A percentile compares a stretch with the other conserved stretches of the same genome.
phyloP scores from a whole-genome alignment of 108 stramenopile genomes.

The Skeletonema costatum region DNA sequence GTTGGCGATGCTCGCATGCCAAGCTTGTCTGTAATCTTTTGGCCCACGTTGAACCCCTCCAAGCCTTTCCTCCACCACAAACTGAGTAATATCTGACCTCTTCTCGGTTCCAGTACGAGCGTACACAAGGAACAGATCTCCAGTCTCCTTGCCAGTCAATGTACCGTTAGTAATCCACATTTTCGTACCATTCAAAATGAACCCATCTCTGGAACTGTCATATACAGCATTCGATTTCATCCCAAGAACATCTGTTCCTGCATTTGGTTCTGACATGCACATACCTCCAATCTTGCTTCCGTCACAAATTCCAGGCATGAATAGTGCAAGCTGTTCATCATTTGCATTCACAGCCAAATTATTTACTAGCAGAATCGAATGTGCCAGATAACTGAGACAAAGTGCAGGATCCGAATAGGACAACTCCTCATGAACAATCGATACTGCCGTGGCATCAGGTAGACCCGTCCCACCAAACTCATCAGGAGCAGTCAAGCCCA shows the following conservation, averaged over 20 bases:
- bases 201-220: conserved; percentile 56
- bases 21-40: conserved; percentile 96
- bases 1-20: conserved; percentile 93
- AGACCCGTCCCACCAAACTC: conserved; percentile 93
- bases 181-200: conserved; percentile 93
- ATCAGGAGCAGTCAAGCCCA: conserved; percentile 92
- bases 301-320: conserved; percentile 80
- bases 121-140: conserved; percentile 96
- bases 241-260: conserved; percentile 98
- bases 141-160: conserved; percentile 82
- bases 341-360: conserved; percentile 89
- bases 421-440: conserved; percentile 88
- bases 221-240: conserved; percentile 88
- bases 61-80: conserved; percentile 97
- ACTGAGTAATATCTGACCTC: conserved; percentile 82
- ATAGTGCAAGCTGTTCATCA: conserved; percentile 75
- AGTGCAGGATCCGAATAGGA: conserved; percentile 96
- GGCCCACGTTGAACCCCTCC: conserved; percentile 95
- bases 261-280: conserved; percentile 98
- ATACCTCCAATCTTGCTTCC: conserved; percentile 94
- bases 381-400: conserved; percentile 96
- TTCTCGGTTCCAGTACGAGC: conserved; percentile 85
- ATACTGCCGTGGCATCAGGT: conserved; percentile 82
- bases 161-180: conserved; percentile 99
- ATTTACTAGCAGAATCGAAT: conserved; percentile 87